Evolutionary conservation across 495 filamentous ascomycete genomes (phyloP).

Genomic region (Terfezia boudieri): DNA sequence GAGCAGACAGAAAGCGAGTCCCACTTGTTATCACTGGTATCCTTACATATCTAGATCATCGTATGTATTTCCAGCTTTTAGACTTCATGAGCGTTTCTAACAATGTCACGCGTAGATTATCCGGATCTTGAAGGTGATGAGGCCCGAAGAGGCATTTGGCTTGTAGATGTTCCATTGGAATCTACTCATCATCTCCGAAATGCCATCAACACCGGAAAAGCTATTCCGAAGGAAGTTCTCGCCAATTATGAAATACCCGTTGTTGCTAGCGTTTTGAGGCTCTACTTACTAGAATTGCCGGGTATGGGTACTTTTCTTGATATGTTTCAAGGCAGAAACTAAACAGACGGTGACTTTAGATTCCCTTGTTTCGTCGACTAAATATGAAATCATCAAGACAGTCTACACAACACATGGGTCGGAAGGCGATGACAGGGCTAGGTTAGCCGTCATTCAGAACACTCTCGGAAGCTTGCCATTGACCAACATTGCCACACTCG

Average conservation of each 20-base stretch:
- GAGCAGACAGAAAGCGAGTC: conserved; percentile 86
- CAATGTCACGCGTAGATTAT: conserved; percentile 34
- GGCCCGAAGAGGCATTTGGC: conserved; percentile 77
- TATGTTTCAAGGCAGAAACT: neutral
- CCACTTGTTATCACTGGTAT: conserved; percentile 81
- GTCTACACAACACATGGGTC: conserved; percentile 75
- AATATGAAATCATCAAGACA: conserved; percentile 96
- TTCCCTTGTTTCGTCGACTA: conserved; percentile 89
- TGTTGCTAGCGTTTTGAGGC: conserved; percentile 77
- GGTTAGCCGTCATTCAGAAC: conserved; percentile 82
- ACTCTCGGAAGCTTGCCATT: conserved; percentile 86
- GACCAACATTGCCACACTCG: conserved; percentile 93
- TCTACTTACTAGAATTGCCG: conserved; percentile 89
- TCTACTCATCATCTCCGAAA: conserved; percentile 69
- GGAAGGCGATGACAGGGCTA: conserved; percentile 40
- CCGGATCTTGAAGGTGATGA: conserved; percentile 96
- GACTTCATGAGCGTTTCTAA: conserved; percentile 6
- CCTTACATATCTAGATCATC: conserved; percentile 81
- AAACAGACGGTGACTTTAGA: conserved; percentile 30
- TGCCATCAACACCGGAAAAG: conserved; percentile 71
- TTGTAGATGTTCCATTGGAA: conserved; percentile 67
- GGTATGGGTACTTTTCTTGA: conserved; percentile 32
- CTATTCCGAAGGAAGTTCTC: conserved; percentile 50
- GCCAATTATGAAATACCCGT: conserved; percentile 78
- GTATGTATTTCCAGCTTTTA: conserved; percentile 21